Percentiles rank a stretch among this genome's conserved stretches.
phyloP scores from a whole-genome alignment of 306 rosid species.

The Dryas octopetala region DNA sequence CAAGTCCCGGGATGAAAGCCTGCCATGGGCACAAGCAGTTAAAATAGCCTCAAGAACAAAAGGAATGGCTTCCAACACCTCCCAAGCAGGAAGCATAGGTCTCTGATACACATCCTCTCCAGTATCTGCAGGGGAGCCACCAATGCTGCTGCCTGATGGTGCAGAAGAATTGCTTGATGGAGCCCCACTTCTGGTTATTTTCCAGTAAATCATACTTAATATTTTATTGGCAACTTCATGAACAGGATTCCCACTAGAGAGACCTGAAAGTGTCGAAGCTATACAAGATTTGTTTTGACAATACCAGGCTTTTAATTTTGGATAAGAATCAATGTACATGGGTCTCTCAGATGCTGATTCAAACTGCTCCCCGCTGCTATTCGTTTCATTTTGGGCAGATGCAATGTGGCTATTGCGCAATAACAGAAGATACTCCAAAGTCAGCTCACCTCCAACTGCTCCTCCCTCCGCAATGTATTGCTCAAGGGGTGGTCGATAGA shows the following conservation, averaged over 20 bases:
- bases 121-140: slow-evolving; percentile 42
- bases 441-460: slow-evolving; percentile 51
- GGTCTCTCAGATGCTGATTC: slow-evolving; percentile 44
- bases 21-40: slow-evolving; percentile 78
- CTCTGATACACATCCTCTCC: slow-evolving; percentile 58
- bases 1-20: slow-evolving; percentile 74
- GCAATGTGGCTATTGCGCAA: slow-evolving; percentile 47
- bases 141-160: slow-evolving; percentile 46
- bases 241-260: slow-evolving; percentile 61
- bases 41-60: slow-evolving; percentile 71
- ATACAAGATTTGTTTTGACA: slow-evolving; percentile 66
- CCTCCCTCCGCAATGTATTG: slow-evolving; percentile 56
- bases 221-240: slow-evolving; percentile 62
- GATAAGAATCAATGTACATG: slow-evolving; percentile 58
- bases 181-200: slow-evolving; percentile 54
- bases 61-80: slow-evolving; percentile 74
- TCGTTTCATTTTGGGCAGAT: slow-evolving; percentile 40
- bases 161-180: slow-evolving; percentile 36
- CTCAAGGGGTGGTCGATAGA: slow-evolving; percentile 69
- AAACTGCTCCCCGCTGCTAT: slow-evolving; percentile 31
- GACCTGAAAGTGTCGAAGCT: slow-evolving; percentile 59
- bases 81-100: slow-evolving; percentile 74
- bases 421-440: slow-evolving; percentile 69
- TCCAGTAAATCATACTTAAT: slow-evolving; percentile 68
- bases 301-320: slow-evolving; percentile 68